Percentiles rank a stretch among this genome's conserved stretches.
Evolutionary conservation across 371 early-diverging fungal species (phyloP).

Genomic region (Saksenaea oblongispora): DNA sequence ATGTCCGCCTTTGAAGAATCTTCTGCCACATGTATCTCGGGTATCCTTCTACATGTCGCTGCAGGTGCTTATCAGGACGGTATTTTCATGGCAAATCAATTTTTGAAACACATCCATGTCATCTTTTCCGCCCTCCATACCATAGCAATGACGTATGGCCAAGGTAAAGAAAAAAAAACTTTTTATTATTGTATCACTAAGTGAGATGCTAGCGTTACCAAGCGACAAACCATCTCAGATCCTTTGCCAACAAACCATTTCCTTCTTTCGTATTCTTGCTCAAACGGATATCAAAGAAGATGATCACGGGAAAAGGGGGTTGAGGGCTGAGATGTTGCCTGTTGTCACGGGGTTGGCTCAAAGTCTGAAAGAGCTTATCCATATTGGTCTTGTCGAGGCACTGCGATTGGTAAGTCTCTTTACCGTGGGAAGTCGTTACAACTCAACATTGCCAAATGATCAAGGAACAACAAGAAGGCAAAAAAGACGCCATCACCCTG

Average conservation of each 20-base stretch:
- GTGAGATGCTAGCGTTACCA: slow-evolving; percentile 6
- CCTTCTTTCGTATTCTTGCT: slow-evolving; percentile 78
- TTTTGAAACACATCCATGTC: slow-evolving; percentile 86
- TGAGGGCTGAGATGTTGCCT: slow-evolving; percentile 64
- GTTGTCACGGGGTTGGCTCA: slow-evolving; percentile 88
- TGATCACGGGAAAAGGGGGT: slow-evolving; percentile 49
- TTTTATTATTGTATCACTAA: slow-evolving; percentile 13
- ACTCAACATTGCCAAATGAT: slow-evolving; percentile 73
- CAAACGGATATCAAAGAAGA: slow-evolving; percentile 60
- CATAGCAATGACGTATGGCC: slow-evolving; percentile 12
- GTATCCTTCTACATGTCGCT: slow-evolving; percentile 87
- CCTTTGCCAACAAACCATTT: slow-evolving; percentile 60
- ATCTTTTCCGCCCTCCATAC: slow-evolving; percentile 82
- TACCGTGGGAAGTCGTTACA: slow-evolving; percentile 73
- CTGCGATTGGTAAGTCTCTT: slow-evolving; percentile 58
- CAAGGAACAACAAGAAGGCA: slow-evolving; percentile 40
- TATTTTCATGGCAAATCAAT: slow-evolving; percentile 77
- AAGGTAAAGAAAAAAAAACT: slow-evolving; percentile 2
- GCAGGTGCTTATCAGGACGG: slow-evolving; percentile 76
- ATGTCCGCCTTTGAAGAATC: slow-evolving; percentile 68
- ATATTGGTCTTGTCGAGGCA: slow-evolving; percentile 80
- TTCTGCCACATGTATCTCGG: slow-evolving; percentile 89
- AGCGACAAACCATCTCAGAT: slow-evolving; percentile 10
- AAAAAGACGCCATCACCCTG: slow-evolving; percentile 32
- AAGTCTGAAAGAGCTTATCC: slow-evolving; percentile 81